Base-by-base conservation (phyloP, 768 basidiomycete species). In the Russula foetens region DNA sequence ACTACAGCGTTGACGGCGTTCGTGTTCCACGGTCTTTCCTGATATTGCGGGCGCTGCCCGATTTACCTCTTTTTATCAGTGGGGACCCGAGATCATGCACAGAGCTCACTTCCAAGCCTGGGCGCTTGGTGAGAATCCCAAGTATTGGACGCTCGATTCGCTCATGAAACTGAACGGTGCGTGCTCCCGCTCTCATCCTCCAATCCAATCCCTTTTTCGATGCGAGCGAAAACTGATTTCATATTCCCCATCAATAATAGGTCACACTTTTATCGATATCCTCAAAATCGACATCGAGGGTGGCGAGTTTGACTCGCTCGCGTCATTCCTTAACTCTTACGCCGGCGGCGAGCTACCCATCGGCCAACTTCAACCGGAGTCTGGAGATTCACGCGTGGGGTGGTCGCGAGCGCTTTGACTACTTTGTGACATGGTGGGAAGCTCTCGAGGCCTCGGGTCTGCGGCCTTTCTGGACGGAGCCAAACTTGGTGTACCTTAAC, bases 221-320 rank as follows among this genome's bases (percentile, higher is more conserved):
- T n/a, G n/a, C n/a, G n/a, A n/a, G 15, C n/a, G 15, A 9, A 44
- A 54, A 19, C 24, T 14, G 19, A 39, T 8, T 24, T 8, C 7
- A n/a, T 5, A 1, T 5, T 14, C n/a, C 41, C 15, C 17, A 19
- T 6, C 3, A n/a, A n/a, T n/a, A 12, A 14, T 53, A 82, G 82
- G 81, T 17, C 87, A 89, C 66, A 73, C 72, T 21, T 83, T 83
- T 66, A 83, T 88, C 55, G 87, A 89, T 63, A 77, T 88, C 63
- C 78, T 87, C 59, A 85, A 87, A 70, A 72, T 89, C 56, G 87
- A 89, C 69, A 79, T 86, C 26, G 87, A 89, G 66, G 79, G 83
- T 35, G 77, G 77, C 70, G 87, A 89, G 66, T 88, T 83, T 69
- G 79, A 83, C 49, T 80, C 83, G 1, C 71, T 89, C 5, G 71